Percentiles rank a stretch among this genome's conserved stretches.
Evolutionary conservation across 1,284 basidiomycete species (phyloP).

Genomic region (Puccinia hordei): DNA sequence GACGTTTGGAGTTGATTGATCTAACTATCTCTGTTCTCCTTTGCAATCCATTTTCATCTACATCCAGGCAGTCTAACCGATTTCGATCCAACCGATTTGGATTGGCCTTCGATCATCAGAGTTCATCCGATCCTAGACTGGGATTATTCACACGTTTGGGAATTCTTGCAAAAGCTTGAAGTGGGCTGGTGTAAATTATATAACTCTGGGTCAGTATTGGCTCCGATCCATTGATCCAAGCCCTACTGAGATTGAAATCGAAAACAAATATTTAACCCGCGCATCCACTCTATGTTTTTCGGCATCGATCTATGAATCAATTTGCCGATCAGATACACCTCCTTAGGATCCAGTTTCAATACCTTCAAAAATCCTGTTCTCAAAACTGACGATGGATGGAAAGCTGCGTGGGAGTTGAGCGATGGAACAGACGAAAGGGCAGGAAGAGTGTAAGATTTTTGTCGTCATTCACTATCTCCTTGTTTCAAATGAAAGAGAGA

Average conservation of each 20-base stretch:
- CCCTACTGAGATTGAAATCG: too few species aligned
- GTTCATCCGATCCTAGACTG: slow-evolving; percentile 96
- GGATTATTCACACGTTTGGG: slow-evolving; percentile 87
- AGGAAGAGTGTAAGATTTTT: slow-evolving; percentile 58
- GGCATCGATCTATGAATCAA: background rate
- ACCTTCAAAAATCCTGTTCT: slow-evolving; percentile 79
- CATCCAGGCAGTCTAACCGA: slow-evolving; percentile 65
- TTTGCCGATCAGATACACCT: slow-evolving; percentile 76
- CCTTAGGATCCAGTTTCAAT: slow-evolving; percentile 90
- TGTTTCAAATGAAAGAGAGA: too few species aligned
- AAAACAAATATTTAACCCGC: too few species aligned
- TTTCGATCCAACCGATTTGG: slow-evolving; percentile 76
- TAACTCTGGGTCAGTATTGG: slow-evolving; percentile 78
- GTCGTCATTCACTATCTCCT: too few species aligned
- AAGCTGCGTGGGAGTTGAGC: slow-evolving; percentile 75
- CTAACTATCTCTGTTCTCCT: background rate
- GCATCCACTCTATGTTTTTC: background rate
- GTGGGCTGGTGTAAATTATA: slow-evolving; percentile 87
- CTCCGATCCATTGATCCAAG: too few species aligned
- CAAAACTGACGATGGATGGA: slow-evolving; percentile 59
- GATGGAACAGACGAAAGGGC: slow-evolving; percentile 76
- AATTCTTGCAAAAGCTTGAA: slow-evolving; percentile 73
- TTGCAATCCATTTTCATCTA: background rate
- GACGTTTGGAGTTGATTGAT: background rate
- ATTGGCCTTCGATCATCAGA: slow-evolving; percentile 85